phyloP scores from a whole-genome alignment of 768 basidiomycete genomes.

The Leucocoprinus birnbaumii region DNA sequence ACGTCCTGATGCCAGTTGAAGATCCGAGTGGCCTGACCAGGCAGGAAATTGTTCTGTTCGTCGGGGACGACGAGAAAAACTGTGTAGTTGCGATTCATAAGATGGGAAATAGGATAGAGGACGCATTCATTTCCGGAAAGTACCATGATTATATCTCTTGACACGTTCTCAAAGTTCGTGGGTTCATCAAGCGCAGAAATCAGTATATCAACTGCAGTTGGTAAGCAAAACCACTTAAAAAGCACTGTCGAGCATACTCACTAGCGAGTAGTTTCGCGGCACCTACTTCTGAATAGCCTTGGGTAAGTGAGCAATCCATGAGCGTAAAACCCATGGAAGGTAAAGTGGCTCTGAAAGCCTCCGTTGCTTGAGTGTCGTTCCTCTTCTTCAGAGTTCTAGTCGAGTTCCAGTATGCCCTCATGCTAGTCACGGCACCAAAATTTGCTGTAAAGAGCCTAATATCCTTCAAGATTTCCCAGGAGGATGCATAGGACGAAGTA shows the following conservation, averaged over 20 bases:
- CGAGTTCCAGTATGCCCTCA: slow-evolving; percentile 13
- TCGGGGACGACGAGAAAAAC: slow-evolving; percentile 5
- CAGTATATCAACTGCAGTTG: slow-evolving; percentile 3
- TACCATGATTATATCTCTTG: slow-evolving; percentile 3
- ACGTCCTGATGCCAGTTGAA: slow-evolving; percentile 8
- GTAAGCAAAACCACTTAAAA: not conserved
- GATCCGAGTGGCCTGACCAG: slow-evolving; percentile 4
- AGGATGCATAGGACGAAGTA: not conserved
- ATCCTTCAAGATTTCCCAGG: slow-evolving; percentile 4
- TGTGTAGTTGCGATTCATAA: slow-evolving; percentile 11
- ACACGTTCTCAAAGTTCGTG: not conserved
- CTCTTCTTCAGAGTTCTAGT: not conserved
- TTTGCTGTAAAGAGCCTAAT: slow-evolving; percentile 4
- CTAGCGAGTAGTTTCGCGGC: not conserved
- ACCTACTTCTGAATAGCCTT: not conserved
- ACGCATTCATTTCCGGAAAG: slow-evolving; percentile 4
- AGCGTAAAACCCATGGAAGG: slow-evolving; percentile 5
- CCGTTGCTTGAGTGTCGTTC: not conserved
- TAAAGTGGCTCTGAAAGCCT: not conserved
- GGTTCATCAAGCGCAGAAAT: slow-evolving; percentile 4
- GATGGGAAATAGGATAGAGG: slow-evolving; percentile 8
- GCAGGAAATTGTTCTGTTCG: not conserved
- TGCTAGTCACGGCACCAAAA: slow-evolving; percentile 9
- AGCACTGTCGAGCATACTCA: too few species aligned
- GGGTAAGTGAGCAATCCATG: slow-evolving; percentile 1